Evolutionary conservation across 2,329 filamentous ascomycete genomes (phyloP).

Genomic region (Venturia oleaginea): DNA sequence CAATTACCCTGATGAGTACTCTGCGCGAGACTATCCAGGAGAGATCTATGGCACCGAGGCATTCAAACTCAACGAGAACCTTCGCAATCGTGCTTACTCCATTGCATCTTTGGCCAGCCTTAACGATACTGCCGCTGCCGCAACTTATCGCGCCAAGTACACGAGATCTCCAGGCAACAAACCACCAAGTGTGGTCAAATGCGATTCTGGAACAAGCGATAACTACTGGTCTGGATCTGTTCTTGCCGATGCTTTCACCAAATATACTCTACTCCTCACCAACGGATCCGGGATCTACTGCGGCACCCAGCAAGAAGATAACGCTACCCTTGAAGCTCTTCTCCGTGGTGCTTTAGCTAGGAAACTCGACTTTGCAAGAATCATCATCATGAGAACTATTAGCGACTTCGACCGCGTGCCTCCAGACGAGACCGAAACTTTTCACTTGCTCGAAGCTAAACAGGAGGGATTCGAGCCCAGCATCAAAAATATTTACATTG

Average conservation of each 20-base stretch:
- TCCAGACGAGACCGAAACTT: conserved; percentile 46
- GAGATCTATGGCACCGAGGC: conserved; percentile 34
- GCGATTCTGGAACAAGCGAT: conserved; percentile 25
- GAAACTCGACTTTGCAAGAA: conserved; percentile 25
- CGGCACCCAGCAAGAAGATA: conserved; percentile 28
- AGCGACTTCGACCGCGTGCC: conserved; percentile 57
- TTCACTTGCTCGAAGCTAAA: conserved; percentile 48
- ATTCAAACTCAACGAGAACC: conserved; percentile 31
- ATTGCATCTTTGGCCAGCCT: conserved; percentile 28
- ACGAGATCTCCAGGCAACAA: conserved; percentile 16
- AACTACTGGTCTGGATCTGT: conserved; percentile 23
- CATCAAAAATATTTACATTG: conserved; percentile 56
- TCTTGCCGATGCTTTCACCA: conserved; percentile 22
- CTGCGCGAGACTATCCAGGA: conserved; percentile 22
- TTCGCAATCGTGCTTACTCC: conserved; percentile 26
- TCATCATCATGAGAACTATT: conserved; percentile 34
- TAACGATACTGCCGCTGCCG: conserved; percentile 28
- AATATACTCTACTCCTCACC: conserved; percentile 24
- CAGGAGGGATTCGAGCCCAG: conserved; percentile 56
- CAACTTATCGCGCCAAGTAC: conserved; percentile 30
- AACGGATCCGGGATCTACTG: conserved; percentile 28
- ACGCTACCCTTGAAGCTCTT: conserved; percentile 26
- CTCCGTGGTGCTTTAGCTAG: conserved; percentile 22
- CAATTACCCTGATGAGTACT: conserved; percentile 34
- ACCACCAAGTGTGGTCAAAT: conserved; percentile 18